Percentiles rank a stretch among this genome's conserved stretches.
Evolutionary conservation across 2,329 filamentous ascomycete species (phyloP).

Genomic region (Neurospora crassa): DNA sequence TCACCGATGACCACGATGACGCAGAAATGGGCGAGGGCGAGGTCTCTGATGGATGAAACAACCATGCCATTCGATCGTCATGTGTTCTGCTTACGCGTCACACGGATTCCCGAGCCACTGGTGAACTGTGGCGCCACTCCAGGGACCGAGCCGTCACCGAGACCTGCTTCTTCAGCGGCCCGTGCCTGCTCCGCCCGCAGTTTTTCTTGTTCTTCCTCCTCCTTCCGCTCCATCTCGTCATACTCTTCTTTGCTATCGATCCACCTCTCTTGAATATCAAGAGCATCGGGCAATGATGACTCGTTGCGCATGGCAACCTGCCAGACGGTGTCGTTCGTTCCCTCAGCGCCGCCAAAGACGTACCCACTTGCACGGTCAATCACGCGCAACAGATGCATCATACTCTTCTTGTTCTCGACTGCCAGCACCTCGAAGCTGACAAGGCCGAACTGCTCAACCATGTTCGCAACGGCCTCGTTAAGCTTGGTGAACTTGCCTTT

Average conservation of each 20-base stretch:
- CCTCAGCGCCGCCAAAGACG: slow-evolving; percentile 82
- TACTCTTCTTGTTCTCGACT: slow-evolving; percentile 92
- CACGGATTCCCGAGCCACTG: slow-evolving; percentile 58
- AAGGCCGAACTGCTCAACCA: slow-evolving; percentile 83
- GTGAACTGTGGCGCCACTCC: slow-evolving; percentile 36
- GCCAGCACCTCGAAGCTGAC: slow-evolving; percentile 90
- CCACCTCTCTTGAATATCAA: slow-evolving; percentile 94
- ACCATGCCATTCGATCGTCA: slow-evolving; percentile 25
- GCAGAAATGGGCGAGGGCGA: slow-evolving; percentile 38
- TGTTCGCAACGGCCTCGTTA: slow-evolving; percentile 75
- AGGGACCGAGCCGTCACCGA: slow-evolving; percentile 35
- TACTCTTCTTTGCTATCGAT: slow-evolving; percentile 81
- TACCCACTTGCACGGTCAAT: slow-evolving; percentile 92
- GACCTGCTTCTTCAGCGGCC: slow-evolving; percentile 24
- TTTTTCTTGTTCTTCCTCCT: slow-evolving; percentile 66
- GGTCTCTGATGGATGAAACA: slow-evolving; percentile 32
- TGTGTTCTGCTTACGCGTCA: slow-evolving; percentile 51
- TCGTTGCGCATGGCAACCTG: slow-evolving; percentile 82
- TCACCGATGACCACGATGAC: slow-evolving; percentile 35
- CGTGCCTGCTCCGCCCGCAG: slow-evolving; percentile 27
- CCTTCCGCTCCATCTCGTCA: slow-evolving; percentile 67
- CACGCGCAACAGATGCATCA: slow-evolving; percentile 82
- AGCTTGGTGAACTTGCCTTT: slow-evolving; percentile 72
- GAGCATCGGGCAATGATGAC: slow-evolving; percentile 65
- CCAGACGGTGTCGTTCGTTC: slow-evolving; percentile 95